Evolutionary conservation across 2,329 filamentous ascomycete genomes (phyloP), one percentile per base, ranked within the genome.

Genomic region (Pseudopyricularia javanii): DNA sequence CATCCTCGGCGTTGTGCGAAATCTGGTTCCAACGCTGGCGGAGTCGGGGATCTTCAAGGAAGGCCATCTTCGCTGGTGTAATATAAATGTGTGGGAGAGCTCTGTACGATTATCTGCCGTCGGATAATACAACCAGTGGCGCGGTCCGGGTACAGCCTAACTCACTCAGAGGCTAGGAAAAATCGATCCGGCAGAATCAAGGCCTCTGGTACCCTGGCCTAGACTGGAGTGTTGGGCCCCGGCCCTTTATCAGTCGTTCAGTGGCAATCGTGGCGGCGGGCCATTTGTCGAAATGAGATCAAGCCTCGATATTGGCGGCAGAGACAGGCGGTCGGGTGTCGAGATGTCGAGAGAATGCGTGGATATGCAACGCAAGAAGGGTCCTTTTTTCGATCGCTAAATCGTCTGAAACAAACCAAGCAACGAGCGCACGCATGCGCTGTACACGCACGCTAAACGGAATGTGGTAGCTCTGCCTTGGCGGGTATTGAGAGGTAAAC

Each of bases 1-100:
- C 91, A 33, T 85, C 78, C 68, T 95, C 91, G 66, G 93, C 81
- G 62, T 91, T 94, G 60, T 93, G 85, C 4, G 87, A 84, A 47
- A 61, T 85, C 64, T 93, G 88, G 66, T 96, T 94, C 79, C 95
- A 88, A 61, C 88, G 89, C 68, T 95, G 90, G 59, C 91, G 88
- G 68, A 95, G 82, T 62, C 91, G 87, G 56, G 91, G 91, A 69
- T 96, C 91, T 64, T 85, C 80, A 58, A 85, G 73, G 59, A 85
- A 81, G 52, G 76, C 71, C 78, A 81, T 81, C 56, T 45, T 68
- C 11, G 67, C 20, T 24, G 12, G 35, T 22, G 20, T 20, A n/a
- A n/a, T n/a, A n/a, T n/a, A n/a, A n/a, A 8, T n/a, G 37, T 22
- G 8, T 43, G 17, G 11, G 24, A 4, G 37, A 12, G 17, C 11